These are phyloP conservation scores for Dendrocalamus sinicus DNA, from an alignment of 176 grass and related monocot genomes.

Conservation along the genomic window DNA sequence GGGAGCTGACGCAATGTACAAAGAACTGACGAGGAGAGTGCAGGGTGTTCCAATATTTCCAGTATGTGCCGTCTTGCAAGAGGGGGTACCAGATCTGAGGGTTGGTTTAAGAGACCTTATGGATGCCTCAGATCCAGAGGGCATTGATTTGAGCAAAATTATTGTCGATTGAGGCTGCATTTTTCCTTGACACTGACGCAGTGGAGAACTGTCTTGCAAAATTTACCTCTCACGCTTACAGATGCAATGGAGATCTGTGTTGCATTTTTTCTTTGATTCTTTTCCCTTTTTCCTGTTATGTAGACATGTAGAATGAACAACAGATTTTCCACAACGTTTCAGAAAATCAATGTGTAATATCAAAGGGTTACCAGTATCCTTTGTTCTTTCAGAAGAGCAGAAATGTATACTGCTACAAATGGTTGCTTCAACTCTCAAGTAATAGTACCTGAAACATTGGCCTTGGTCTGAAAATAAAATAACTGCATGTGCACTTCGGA, in stretches of 20 bases:
- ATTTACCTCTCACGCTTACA: not conserved
- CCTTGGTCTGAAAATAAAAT: not conserved
- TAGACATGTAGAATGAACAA: not conserved
- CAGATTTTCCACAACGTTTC: not conserved
- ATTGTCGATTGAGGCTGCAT: constrained; percentile 22
- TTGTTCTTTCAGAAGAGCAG: not conserved
- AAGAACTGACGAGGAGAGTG: constrained; percentile 72
- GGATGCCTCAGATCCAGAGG: constrained; percentile 59
- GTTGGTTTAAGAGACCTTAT: constrained; percentile 66
- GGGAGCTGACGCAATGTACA: constrained; percentile 53
- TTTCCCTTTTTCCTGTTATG: not conserved
- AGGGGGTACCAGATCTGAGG: constrained; percentile 76
- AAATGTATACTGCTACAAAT: not conserved
- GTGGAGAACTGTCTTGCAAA: not conserved
- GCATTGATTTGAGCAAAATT: constrained; percentile 63
- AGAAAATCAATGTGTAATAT: too few relatives aligned
- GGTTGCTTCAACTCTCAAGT: not conserved
- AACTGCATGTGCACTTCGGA: not conserved
- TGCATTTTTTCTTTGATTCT: not conserved
- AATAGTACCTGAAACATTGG: not conserved
- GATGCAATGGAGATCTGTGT: constrained; percentile 15
- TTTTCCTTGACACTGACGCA: constrained; percentile 3
- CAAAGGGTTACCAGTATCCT: constrained; percentile 2
- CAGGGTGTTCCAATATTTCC: constrained; percentile 71
- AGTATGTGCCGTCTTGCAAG: constrained; percentile 80